Percentiles rank a stretch among this genome's conserved stretches.
Evolutionary conservation across 1,284 basidiomycete species (phyloP).

Genomic region (Ceratobasidium sp.): DNA sequence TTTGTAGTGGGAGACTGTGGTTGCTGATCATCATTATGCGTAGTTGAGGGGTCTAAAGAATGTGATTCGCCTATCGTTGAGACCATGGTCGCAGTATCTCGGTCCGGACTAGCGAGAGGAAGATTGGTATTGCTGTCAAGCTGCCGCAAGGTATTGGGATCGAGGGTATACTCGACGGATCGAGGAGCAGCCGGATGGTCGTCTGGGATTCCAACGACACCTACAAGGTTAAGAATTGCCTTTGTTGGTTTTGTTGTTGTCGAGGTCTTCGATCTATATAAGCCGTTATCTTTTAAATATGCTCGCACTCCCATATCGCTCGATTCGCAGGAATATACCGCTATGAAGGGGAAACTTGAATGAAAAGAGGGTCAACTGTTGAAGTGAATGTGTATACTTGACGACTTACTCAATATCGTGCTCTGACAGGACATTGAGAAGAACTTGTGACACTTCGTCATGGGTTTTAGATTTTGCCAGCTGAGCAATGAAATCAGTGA

Average conservation of each 20-base stretch:
- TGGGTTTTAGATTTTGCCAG: not conserved
- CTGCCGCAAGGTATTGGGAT: constrained; percentile 3
- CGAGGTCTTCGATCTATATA: no score
- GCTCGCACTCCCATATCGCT: not conserved
- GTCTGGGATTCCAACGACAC: constrained; percentile 40
- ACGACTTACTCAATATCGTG: constrained; percentile 25
- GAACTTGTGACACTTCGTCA: not conserved
- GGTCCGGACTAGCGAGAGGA: no score
- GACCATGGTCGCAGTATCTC: no score
- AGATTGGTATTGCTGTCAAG: no score
- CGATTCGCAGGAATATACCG: constrained; percentile 42
- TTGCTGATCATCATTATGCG: no score
- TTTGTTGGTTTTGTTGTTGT: not conserved
- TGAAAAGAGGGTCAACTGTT: not conserved
- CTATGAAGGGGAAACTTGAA: constrained; percentile 14
- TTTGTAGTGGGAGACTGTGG: no score
- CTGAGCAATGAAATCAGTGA: constrained; percentile 11
- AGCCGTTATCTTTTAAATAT: not conserved
- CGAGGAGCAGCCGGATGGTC: constrained; percentile 28
- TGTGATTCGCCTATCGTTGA: no score
- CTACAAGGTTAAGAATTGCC: constrained; percentile 35
- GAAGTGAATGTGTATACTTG: no score
- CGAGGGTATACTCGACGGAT: constrained; percentile 15
- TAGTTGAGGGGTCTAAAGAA: no score
- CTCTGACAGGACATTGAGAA: not conserved